Conservation (phyloP, 2,329 filamentous ascomycete species). For the Alternaria gaisen region DNA sequence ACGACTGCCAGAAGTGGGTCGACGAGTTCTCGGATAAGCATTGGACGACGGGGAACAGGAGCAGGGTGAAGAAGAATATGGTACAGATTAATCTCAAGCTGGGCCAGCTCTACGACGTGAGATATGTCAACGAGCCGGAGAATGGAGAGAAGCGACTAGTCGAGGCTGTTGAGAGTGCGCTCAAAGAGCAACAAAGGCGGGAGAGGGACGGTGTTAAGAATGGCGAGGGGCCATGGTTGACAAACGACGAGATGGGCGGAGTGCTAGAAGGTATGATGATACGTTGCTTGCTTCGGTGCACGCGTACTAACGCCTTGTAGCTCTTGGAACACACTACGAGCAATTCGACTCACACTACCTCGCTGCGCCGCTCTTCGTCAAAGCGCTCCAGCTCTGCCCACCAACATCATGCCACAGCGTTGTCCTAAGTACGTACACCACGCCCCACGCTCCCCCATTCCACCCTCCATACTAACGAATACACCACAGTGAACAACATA, state of each 20-base stretch:
- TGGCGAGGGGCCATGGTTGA: conserved; percentile 76
- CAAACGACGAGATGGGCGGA: conserved; percentile 74
- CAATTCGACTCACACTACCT: conserved; percentile 78
- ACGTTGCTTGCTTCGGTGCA: conserved; percentile 19
- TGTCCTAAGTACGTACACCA: conserved; percentile 70
- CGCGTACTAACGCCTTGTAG: conserved; percentile 53
- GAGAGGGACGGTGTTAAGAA: conserved; percentile 72
- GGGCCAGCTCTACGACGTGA: conserved; percentile 80
- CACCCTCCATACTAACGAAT: conserved; percentile 13
- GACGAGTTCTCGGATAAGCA: conserved; percentile 55
- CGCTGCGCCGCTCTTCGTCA: conserved; percentile 84
- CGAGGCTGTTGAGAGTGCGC: conserved; percentile 81
- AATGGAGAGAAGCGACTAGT: conserved; percentile 78
- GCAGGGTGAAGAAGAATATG: conserved; percentile 74
- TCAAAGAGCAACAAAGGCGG: conserved; percentile 77
- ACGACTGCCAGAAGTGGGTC: conserved; percentile 68
- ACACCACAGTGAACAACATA: conserved; percentile 76
- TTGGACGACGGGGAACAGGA: conserved; percentile 60
- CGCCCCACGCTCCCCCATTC: not conserved
- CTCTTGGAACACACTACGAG: conserved; percentile 80
- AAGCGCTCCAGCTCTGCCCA: conserved; percentile 76
- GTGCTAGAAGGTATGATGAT: conserved; percentile 69
- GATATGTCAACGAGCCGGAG: conserved; percentile 77
- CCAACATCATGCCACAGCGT: conserved; percentile 76
- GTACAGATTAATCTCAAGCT: conserved; percentile 84